A percentile compares a stretch with the other conserved stretches of the same genome.
phyloP scores from a whole-genome alignment of 2,329 filamentous ascomycete species.

The Talaromyces sp. region DNA sequence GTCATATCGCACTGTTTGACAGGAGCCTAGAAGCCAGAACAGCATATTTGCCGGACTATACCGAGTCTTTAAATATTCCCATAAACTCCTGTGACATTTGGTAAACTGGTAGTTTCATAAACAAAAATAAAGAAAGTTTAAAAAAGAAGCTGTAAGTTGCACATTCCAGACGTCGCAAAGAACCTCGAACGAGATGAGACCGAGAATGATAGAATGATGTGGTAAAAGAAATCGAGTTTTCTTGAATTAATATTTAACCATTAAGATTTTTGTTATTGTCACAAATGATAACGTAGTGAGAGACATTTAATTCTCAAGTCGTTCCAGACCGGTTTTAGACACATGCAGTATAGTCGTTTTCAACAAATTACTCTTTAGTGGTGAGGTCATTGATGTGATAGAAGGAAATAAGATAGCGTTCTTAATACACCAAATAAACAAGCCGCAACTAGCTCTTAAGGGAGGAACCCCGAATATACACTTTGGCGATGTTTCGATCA shows the following conservation, averaged over 20 bases:
- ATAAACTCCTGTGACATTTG: background rate
- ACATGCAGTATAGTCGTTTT: too few relatives aligned
- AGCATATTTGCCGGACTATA: background rate
- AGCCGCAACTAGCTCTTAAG: constrained; percentile 19
- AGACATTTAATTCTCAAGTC: too few relatives aligned
- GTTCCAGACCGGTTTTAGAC: too few relatives aligned
- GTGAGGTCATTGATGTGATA: too few relatives aligned
- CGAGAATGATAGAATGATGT: background rate
- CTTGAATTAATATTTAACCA: background rate
- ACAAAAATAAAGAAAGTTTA: background rate
- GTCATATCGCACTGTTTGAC: background rate
- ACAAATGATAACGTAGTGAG: too few relatives aligned
- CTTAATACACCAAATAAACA: too few relatives aligned
- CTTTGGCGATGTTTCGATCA: constrained; percentile 55
- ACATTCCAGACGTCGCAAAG: background rate
- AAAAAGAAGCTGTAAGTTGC: background rate
- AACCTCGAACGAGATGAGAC: background rate
- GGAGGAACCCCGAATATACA: constrained; percentile 49
- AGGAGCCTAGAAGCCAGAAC: background rate
- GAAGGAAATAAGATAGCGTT: too few relatives aligned
- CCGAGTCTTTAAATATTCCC: background rate
- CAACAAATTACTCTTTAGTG: too few relatives aligned
- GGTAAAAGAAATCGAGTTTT: background rate
- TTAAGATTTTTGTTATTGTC: background rate
- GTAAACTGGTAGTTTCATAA: background rate